Conservation (phyloP, 1,284 basidiomycete species). For the Chalciporus sp. region DNA sequence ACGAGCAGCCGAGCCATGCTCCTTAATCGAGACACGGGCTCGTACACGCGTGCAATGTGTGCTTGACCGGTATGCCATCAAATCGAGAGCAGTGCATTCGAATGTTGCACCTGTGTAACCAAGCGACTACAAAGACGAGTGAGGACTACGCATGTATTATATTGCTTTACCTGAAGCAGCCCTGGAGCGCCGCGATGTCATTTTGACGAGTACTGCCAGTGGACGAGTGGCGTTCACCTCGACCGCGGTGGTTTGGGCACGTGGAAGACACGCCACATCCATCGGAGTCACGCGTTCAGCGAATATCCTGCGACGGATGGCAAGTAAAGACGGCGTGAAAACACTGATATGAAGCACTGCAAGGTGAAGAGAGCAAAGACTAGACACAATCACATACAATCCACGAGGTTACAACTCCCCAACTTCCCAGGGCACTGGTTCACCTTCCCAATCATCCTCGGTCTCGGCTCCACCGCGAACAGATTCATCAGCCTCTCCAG, state of each 20-base stretch:
- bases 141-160: slow-evolving; percentile 13
- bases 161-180: slow-evolving; percentile 16
- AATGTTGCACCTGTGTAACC: slow-evolving; percentile 2
- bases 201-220: slow-evolving; percentile 6
- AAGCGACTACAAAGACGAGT: slow-evolving; percentile 7
- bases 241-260: slow-evolving; percentile 17
- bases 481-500: slow-evolving; percentile 59
- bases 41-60: slow-evolving; percentile 31
- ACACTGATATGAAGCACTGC: slow-evolving; percentile 37
- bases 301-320: slow-evolving; percentile 22
- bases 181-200: slow-evolving; percentile 12
- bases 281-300: slow-evolving; percentile 2
- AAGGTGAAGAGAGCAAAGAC: slow-evolving; percentile 26
- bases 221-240: not conserved
- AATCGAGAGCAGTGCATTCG: slow-evolving; percentile 11
- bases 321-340: slow-evolving; percentile 26
- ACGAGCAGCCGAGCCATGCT: slow-evolving; percentile 31
- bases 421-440: slow-evolving; percentile 76
- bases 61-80: slow-evolving; percentile 18
- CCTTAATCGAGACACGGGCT: slow-evolving; percentile 22
- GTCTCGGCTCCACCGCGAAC: slow-evolving; percentile 41
- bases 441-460: slow-evolving; percentile 81
- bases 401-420: slow-evolving; percentile 58
- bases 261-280: slow-evolving; percentile 35
- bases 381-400: slow-evolving; percentile 26